These are phyloP conservation scores for Angomonas deanei DNA, from an alignment of 208 protist genomes.

Conservation along the genomic window DNA sequence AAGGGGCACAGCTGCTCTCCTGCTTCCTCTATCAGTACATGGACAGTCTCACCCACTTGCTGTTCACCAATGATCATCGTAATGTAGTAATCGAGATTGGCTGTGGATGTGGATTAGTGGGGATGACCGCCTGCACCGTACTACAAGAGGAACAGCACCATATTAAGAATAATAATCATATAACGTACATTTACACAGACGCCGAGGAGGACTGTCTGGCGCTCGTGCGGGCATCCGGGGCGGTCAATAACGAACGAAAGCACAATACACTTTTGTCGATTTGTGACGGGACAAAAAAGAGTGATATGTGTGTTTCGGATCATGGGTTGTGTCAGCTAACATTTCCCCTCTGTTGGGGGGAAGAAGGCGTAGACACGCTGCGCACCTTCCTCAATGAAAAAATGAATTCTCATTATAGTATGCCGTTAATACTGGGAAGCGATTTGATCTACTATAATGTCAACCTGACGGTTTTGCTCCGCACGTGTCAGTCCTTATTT, in stretches of 20 bases:
- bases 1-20: slow-evolving; percentile 54
- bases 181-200: slow-evolving; percentile 45
- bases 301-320: too few relatives aligned
- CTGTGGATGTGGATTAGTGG: slow-evolving; percentile 58
- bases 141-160: not conserved
- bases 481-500: slow-evolving; percentile 27
- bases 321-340: too few relatives aligned
- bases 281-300: too few relatives aligned
- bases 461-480: slow-evolving; percentile 36
- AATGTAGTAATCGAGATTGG: slow-evolving; percentile 42
- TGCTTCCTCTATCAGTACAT: slow-evolving; percentile 44
- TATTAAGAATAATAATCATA: not conserved
- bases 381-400: not conserved
- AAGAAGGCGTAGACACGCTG: too few relatives aligned
- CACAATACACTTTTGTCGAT: not conserved
- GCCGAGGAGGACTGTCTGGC: slow-evolving; percentile 39
- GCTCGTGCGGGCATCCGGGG: slow-evolving; percentile 25
- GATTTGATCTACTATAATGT: slow-evolving; percentile 73
- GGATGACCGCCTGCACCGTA: slow-evolving; percentile 29
- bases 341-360: too few relatives aligned
- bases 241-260: slow-evolving; percentile 1
- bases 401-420: not conserved
- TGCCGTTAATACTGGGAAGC: slow-evolving; percentile 44
- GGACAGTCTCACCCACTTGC: slow-evolving; percentile 14
- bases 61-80: not conserved